Evolutionary conservation across 768 basidiomycete genomes (phyloP), one percentile per base, ranked within the genome.

Genomic region (Saitozyma sp.): DNA sequence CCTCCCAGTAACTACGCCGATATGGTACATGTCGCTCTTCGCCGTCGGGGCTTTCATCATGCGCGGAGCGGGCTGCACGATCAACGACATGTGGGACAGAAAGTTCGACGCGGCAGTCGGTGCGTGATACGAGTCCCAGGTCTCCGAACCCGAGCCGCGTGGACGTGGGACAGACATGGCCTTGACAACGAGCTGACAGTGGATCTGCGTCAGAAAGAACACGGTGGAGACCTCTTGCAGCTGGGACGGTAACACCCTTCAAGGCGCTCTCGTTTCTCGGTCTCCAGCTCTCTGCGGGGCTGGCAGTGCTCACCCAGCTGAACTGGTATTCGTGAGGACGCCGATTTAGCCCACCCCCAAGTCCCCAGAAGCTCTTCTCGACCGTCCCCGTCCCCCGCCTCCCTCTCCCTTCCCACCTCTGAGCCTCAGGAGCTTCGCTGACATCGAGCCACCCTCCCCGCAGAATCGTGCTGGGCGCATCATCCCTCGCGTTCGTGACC

Each of bases 1-100:
- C 19, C 82, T 85, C 6, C 89, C 92, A 0, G 82, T 84, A 51
- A 84, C 85, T 2, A 84, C 83, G 0, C 89, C 91, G 14, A 75
- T 92, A 58, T 87, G 85, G 16, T 95, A 92, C 74, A 82, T 91
- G 52, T 81, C 85, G 41, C 82, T 98, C 1, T 98, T 98, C 73
- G 94, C 91, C 2, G 76, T 88, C 9, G 96, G 96, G 1, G 93
- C 96, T 0, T 69, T 96, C 50, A 84, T 98, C 55, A 99, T 99
- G 96, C 87, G 96, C 17, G 92, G 95, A 6, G 96, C 96, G 19
- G 96, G 96, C 3, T 99, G 96, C 80, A 97, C 92, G 3, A 95
- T 99, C 70, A 99, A 99, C 78, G 96, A 99, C 76, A 87, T 99
- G 87, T 98, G 96, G 95, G 96, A 99, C 80, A 84, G 84, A 66